Base-by-base conservation (phyloP, 1,284 basidiomycete genomes). In the Bjerkandera adusta region DNA sequence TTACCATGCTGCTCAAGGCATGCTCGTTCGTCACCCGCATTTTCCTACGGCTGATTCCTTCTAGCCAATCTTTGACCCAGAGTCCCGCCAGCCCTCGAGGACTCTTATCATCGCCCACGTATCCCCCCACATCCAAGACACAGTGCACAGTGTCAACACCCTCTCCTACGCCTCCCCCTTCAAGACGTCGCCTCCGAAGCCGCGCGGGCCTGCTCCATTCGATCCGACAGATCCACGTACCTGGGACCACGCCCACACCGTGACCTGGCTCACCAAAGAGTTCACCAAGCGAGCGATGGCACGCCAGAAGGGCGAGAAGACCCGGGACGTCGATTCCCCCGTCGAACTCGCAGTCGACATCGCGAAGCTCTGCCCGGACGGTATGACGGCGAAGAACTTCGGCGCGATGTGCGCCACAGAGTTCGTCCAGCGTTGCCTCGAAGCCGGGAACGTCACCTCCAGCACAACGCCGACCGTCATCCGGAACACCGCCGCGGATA, bases 1-100 rank as follows among this genome's bases (percentile, higher is more conserved):
- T 68, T 26, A 68, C 67, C 3, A 60, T 67, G 58, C 53, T 68
- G 25, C 61, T 68, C 21, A 68, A 68, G 52, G 65, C 64, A 7
- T 1, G 39, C 20, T n/a, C n/a, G 12, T 15, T 33, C 32, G 11
- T 36, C 8, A 21, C 32, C 7, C 33, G 13, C 32, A 27, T 1
- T 21, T 26, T 25, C 20, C n/a, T 37, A 32, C 20, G 8, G 18
- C 10, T 36, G 10, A n/a, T 29, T 6, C 20, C n/a, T 35, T 35
- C 4, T 36, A 68, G 66, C 63, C 66, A 8, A 63, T 68, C 13
- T 68, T 67, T 45, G 66, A 68, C 53, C 54, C 63, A 24, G 66
- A 68, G 45, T 58, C 59, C 2, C 55, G 62, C 5, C 62, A 60
- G 41, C 61, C 57, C 1, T 61, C 62, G 30, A 59, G 54, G 47